Evolutionary conservation across 768 basidiomycete species (phyloP), one percentile per base, ranked within the genome.

Genomic region (Termitomyces bulborhizus): DNA sequence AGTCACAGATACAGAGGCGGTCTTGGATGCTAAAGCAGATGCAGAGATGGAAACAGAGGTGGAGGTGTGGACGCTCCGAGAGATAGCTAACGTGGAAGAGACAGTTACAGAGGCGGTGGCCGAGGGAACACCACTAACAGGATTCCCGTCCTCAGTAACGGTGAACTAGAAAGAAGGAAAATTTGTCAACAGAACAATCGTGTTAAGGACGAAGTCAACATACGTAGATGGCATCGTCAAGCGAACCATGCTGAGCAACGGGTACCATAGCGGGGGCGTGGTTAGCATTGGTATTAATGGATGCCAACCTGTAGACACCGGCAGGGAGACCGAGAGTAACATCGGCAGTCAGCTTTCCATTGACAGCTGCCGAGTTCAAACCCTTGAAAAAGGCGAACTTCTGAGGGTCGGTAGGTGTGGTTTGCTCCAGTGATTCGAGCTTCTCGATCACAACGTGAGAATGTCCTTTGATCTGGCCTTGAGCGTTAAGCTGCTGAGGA

Each of bases 311-410:
- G 75, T 90, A 88, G 46, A 69, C 61, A 51, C 83, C 83, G 18
- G 68, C 77, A n/a, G 82, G 75, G 42, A 86, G 71, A 62, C 84
- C 84, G 29, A 68, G 67, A 9, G 74, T 55, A 63, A 80, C 68
- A 66, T 69, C 54, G 71, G 70, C 76, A n/a, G 73, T 70, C 11
- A 83, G 69, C 4, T 76, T 58, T 11, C 81, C 83, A 68, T 81
- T 79, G 32, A 61, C 61, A 39, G 81, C 82, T 9, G 71, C 75
- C 26, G 71, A 72, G 57, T 74, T 79, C 57, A 74, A 69, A 60
- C 72, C 85, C 77, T 83, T 82, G 81, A 88, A 86, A 73, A 86
- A 86, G 29, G 71, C 73, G 60, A 87, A 86, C 45, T 69, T 69
- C 53, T 65, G 70, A 5, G 83, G 78, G 65, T 85, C 72, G 36